Base-by-base conservation (phyloP, 2,329 filamentous ascomycete species). In the Aspergillus vadensis region DNA sequence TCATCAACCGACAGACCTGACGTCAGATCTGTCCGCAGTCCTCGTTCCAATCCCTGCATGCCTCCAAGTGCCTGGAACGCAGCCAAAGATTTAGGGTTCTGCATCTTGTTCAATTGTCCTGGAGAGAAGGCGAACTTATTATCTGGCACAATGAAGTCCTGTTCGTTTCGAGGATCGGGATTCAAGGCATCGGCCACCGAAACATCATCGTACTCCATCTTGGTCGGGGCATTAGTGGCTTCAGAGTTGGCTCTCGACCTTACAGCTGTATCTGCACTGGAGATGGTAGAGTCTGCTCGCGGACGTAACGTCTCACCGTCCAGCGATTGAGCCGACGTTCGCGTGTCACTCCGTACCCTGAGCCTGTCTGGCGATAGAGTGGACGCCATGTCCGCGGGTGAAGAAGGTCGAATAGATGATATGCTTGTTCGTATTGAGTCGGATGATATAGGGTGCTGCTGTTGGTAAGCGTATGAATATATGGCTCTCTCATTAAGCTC, bases 61-160 rank as follows among this genome's bases (percentile, higher is more conserved):
- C 93, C 93, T 52, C 93, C 92, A 5, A 97, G 74, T 14, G 88
- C 88, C 70, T 89, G 90, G 67, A 94, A 96, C 0, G 92, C 92
- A 12, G 88, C 82, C 60, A 96, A 78, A 63, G 87, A 96, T 80
- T 97, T 97, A 3, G 93, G 93, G 72, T 96, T 95, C 63, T 94
- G 86, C 79, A 97, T 85, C 76, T 96, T 97, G 69, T 88, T 89
- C 64, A 97, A 82, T 71, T 96, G 88, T 14, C 93, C 92, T 0
- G 76, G 76, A 2, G 88, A 86, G 72, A 92, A 97, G 15, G 91
- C 92, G 70, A 97, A 97, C 0, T 89, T 89, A 73, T 95, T 96
- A 73, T 92, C 82, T 5, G 88, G 83, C 10, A 94, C 87, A 14
- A 85, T 69, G 68, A 96, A 97, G 63, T 94, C 91, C 17, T 79